These are phyloP conservation scores for Chaetomiaceae sp. DNA, from an alignment of 2,329 filamentous ascomycete genomes.

Conservation along the genomic window DNA sequence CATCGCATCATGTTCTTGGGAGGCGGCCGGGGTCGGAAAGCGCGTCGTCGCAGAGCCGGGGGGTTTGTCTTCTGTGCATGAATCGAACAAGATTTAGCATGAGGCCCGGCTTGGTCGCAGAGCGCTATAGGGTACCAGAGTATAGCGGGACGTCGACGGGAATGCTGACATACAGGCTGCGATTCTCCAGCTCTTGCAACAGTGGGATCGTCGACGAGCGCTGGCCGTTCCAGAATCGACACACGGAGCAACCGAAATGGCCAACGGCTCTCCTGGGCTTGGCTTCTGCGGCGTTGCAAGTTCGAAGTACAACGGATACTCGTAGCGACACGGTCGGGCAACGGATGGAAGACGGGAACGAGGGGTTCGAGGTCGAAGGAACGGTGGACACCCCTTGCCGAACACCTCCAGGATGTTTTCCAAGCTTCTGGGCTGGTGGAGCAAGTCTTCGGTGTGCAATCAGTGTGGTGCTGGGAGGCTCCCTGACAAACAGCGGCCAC, in stretches of 20 bases:
- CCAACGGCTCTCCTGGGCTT: constrained; percentile 7
- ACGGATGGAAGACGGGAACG: constrained; percentile 2
- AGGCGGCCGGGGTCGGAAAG: constrained; percentile 11
- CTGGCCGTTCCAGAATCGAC: constrained; percentile 1
- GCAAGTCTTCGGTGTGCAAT: constrained; percentile 7
- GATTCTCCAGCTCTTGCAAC: constrained; percentile 8
- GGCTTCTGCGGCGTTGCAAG: constrained; percentile 4
- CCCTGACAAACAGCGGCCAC: constrained; percentile 13
- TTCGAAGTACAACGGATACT: too few relatives aligned
- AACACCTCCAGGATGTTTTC: constrained; percentile 17
- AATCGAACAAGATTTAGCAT: constrained; percentile 28
- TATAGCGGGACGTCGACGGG: background rate
- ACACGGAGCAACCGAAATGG: constrained; percentile 8
- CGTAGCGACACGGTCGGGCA: background rate
- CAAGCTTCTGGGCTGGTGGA: constrained; percentile 4
- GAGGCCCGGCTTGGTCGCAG: constrained; percentile 16
- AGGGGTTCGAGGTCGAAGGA: constrained; percentile 9
- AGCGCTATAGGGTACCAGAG: constrained; percentile 11
- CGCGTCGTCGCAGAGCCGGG: constrained; percentile 18
- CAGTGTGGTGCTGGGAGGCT: constrained; percentile 9
- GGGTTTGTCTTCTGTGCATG: constrained; percentile 27
- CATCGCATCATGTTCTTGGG: constrained; percentile 40
- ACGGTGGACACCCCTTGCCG: constrained; percentile 1
- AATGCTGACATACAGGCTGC: constrained; percentile 18
- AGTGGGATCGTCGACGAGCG: constrained; percentile 12